Conservation (phyloP, 2,329 filamentous ascomycete genomes). For the Colletotrichum noveboracense region DNA sequence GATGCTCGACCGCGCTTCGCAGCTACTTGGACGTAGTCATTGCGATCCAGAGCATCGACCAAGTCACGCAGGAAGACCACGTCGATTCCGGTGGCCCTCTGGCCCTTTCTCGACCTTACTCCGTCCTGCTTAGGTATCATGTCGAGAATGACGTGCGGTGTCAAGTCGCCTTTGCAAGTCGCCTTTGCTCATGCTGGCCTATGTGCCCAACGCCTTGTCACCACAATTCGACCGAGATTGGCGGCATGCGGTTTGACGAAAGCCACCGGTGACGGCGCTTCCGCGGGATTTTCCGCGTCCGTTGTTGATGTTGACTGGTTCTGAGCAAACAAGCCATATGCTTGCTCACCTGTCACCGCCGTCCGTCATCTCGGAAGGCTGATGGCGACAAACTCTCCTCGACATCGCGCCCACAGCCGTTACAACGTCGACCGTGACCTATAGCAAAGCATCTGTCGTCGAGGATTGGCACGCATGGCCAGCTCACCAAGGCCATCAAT, state of each 20-base stretch:
- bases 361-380: slow-evolving; percentile 9
- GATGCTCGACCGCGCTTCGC: not conserved
- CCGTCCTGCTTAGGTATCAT: not conserved
- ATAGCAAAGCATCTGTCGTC: not conserved
- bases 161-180: not conserved
- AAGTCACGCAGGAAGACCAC: not conserved
- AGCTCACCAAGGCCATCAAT: not conserved
- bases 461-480: not conserved
- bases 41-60: not conserved
- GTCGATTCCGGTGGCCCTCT: not conserved
- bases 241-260: not conserved
- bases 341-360: slow-evolving; percentile 1
- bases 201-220: not conserved
- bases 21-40: not conserved
- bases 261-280: not conserved
- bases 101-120: not conserved
- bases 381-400: not conserved
- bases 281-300: not conserved
- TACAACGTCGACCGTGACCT: not conserved
- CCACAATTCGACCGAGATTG: not conserved
- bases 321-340: not conserved
- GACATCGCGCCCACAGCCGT: not conserved
- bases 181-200: not conserved
- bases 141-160: not conserved
- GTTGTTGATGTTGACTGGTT: not conserved